phyloP scores from a whole-genome alignment of 78 protist genomes.

The Dictyostelium purpureum region DNA sequence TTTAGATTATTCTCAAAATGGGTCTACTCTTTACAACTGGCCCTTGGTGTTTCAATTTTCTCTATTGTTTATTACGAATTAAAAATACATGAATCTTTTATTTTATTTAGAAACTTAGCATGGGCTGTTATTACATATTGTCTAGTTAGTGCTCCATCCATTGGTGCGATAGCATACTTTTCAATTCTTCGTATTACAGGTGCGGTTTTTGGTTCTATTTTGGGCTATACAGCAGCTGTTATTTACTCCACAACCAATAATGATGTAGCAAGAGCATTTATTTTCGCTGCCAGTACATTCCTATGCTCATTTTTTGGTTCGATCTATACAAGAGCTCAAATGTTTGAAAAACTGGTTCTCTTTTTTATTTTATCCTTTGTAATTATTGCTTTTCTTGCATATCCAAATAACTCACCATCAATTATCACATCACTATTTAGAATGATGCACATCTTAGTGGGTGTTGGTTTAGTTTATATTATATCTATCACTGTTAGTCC shows the following conservation, averaged over 20 bases:
- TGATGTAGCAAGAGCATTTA: conserved; percentile 9
- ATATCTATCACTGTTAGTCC: background rate
- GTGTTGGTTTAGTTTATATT: background rate
- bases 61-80: conserved; percentile 34
- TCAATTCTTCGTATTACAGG: conserved; percentile 15
- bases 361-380: conserved; percentile 11
- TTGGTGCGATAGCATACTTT: background rate
- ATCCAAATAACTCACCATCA: background rate
- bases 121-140: conserved; percentile 36
- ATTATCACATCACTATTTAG: conserved; percentile 22
- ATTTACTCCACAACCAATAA: background rate
- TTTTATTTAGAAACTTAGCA: conserved; percentile 26
- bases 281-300: background rate
- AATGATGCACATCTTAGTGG: conserved; percentile 30
- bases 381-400: background rate
- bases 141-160: background rate
- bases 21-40: background rate
- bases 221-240: conserved; percentile 21
- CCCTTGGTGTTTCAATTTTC: conserved; percentile 7
- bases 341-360: background rate
- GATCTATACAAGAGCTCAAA: background rate
- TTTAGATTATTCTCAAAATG: background rate
- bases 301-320: background rate
- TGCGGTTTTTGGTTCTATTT: background rate
- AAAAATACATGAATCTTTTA: background rate